Base-by-base conservation (phyloP, 2,329 filamentous ascomycete genomes). In the Arthrobotrys pseudoclavata region DNA sequence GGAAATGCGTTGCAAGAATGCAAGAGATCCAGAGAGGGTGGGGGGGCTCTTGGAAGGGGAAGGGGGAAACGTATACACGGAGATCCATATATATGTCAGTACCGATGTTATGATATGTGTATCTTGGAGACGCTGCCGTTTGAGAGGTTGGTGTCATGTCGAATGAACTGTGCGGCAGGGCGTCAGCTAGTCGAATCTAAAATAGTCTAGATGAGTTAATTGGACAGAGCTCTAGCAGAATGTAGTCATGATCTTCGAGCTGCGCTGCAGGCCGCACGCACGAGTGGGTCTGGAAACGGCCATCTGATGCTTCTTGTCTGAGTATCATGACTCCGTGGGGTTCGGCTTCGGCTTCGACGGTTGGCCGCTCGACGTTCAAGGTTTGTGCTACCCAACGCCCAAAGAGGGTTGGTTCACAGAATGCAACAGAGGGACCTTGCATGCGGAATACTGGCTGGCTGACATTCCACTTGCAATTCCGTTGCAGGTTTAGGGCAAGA, bases 1-100 rank as follows among this genome's bases (percentile, higher is more conserved):
- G 40, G 62, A 66, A 77, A 77, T 77, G 74, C 62, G 74, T 77
- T 71, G 67, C 52, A 77, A 70, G 74, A 77, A 77, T 77, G 67
- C 52, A 67, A 50, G 74, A 68, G 72, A 66, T 37, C 34, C 7
- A 31, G 34, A 37, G 37, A 40, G 37, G 48, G 64, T 31, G 29
- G 60, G 42, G 64, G 61, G 53, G 42, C n/a, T 13, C 10, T 57
- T 42, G 55, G 55, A 60, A 68, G 45, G 69, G 69, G 52, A 45
- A 55, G 55, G 60, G n/a, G 62, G 42, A 20, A 22, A 68, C 42
- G 42, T 57, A 66, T 68, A 68, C 42, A 62, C 40, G 50, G 69
- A 60, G 60, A 67, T 66, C 69, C 69, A 71, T 71, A 64, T 47
- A 71, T 72, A 63, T 20, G 42, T 15, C n/a, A 40, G 26, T 7